Base-by-base conservation (phyloP, 495 filamentous ascomycete genomes). In the Saxispiralis lemnorum region DNA sequence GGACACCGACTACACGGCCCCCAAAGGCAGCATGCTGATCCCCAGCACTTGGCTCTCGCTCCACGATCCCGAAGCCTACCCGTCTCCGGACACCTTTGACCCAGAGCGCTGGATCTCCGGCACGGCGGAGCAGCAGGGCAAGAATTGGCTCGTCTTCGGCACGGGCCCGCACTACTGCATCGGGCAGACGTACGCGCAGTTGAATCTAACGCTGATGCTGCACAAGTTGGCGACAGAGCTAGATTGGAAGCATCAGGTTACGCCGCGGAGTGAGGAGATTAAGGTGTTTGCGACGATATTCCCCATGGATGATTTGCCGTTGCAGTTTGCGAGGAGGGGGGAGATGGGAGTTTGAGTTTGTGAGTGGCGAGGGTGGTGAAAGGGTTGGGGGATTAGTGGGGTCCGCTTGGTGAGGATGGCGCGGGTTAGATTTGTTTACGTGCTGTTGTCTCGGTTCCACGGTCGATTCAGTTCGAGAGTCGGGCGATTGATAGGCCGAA, bases 211-310 rank as follows among this genome's bases (percentile, higher is more conserved):
- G 58, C 75, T 81, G 4, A 83, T 95, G 73, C 73, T 97, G 56
- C 88, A 52, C 40, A 96, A 92, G 69, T 83, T 92, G n/a, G 82
- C 83, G 53, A 68, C 94, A 59, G 68, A 76, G 51, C 68, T 96
- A 54, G 78, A 95, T 61, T 97, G 89, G 89, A 72, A 77, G 61
- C 89, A 97, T 62, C 71, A 81, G 54, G 57, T 79, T 12, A 97
- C 89, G 14, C 70, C 75, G 0, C 44, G 65, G 37, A 92, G 83
- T 0, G 92, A 97, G 65, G 77, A 92, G 58, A 96, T 97, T 62
- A 87, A 94, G 70, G 88, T 96, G 44, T 97, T 97, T 64, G 89
- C 92, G 9, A 93, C 84, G 18, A 89, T 97, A 45, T 97, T 97
- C 71, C 89, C 89, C 39, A 78, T 81, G 79, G 87, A 47, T 24